Evolutionary conservation across 805 yeast genomes (phyloP), one percentile per base, ranked within the genome.

Genomic region (Pichia paraexigua): DNA sequence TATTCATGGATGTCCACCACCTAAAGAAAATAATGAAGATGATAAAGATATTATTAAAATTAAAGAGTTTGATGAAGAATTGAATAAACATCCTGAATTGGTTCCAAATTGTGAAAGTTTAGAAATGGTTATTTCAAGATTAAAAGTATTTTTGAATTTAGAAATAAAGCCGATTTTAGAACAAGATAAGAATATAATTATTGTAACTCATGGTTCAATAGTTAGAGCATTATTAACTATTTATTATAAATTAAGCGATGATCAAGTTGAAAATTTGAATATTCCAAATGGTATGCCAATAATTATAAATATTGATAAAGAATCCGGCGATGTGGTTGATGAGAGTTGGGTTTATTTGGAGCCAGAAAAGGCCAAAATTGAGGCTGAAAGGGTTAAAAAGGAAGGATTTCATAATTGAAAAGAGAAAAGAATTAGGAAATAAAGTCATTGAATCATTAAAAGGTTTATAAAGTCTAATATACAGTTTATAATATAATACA

Each of bases 261-360:
- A 75, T 4, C 85, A 79, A 46, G 86, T 87, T 58, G 84, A 86
- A 51, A 77, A 80, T 46, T 76, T 87, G 56, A 86, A 87, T 70
- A 84, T 87, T 50, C 94, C 95, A 28, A 87, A 89, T 62, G 94
- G 90, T 51, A 85, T 86, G 48, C 95, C 95, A 45, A 73, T 87
- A 67, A 83, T 82, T 47, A 71, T 85, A 58, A 83, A 82, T 13
- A 47, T 60, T 45, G 77, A 73, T 46, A 60, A 71, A 22, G 73
- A 73, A 61, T 71, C 71, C 60, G 35, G 59, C 25, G 47, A 39
- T 40, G 65, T 67, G 12, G 50, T 43, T 2, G 46, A 43, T 8
- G 39, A 47, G 4, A 78, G 76, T 39, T 83, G 83, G 57, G 79
- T 76, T 63, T 87, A 86, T 70, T 71, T 87, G 60, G 95, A 87